Evolutionary conservation across 1,284 basidiomycete species (phyloP), one percentile per base, ranked within the genome.

Genomic region (Tremellales sp.): DNA sequence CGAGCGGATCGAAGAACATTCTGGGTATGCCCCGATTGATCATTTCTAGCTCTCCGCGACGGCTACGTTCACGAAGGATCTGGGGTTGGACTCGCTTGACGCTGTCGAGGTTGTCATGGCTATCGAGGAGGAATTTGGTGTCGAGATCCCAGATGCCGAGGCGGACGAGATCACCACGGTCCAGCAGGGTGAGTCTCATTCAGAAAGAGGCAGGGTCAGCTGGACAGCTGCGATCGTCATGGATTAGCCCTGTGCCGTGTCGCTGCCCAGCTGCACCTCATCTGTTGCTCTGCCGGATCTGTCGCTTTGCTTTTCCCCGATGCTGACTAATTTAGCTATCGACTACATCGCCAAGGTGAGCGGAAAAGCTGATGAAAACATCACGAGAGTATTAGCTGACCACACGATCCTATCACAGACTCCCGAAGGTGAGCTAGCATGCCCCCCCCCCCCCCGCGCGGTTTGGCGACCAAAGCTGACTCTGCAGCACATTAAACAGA

Each of bases 31-130:
- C 29, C 15, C 29, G 29, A 31, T 31, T 8, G 10, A 31, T 39
- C 36, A 19, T 39, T 44, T 22, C 5, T 31, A 97, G 94, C 79
- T 98, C 63, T 78, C 83, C 15, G 58, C 83, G 25, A 72, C 83
- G 15, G 80, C 94, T 24, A 81, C 85, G 27, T 97, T 99, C 77
- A 79, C 85, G 51, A 78, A 81, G 44, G 92, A 98, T 79, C 84
- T 99, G 51, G 88, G 91, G 35, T 82, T 99, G 44, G 96, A 99
- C 78, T 97, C 92, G 66, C 79, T 99, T 68, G 96, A 98, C 75
- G 84, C 92, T 41, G 94, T 99, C 39, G 96, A 99, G 76, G 93
- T 97, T 39, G 90, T 98, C 65, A 97, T 99, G 93, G 92, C 94
- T 42, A 88, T 99, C 62, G 96, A 99, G 78, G 94, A 98, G 84